A percentile compares a stretch with the other conserved stretches of the same genome.
phyloP scores from a whole-genome alignment of 805 yeast genomes.

The Metschnikowia peoriensis region DNA sequence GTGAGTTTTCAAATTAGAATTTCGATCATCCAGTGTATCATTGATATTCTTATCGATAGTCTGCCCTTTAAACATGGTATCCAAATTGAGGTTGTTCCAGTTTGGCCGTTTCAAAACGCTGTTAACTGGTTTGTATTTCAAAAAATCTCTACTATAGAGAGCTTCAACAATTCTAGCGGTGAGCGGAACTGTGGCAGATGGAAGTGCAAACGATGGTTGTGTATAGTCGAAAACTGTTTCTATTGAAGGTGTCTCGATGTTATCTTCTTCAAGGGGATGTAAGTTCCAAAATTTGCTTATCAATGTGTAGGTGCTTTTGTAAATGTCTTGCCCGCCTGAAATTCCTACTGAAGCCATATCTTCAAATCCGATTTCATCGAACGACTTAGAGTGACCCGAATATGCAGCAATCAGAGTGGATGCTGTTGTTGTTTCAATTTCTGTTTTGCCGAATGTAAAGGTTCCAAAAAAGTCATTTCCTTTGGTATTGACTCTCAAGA shows the following conservation, averaged over 20 bases:
- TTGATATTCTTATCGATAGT: conserved; percentile 36
- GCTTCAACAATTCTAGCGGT: conserved; percentile 66
- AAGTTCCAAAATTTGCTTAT: conserved; percentile 46
- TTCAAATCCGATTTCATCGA: conserved; percentile 17
- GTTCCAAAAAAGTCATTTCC: conserved; percentile 25
- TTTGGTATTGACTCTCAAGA: conserved; percentile 37
- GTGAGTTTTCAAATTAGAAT: not conserved
- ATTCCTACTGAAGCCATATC: conserved; percentile 26
- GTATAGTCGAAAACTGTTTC: conserved; percentile 34
- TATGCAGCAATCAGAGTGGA: conserved; percentile 8
- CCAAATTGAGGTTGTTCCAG: conserved; percentile 44
- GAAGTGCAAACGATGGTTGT: conserved; percentile 61
- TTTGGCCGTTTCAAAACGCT: conserved; percentile 37
- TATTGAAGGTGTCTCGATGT: conserved; percentile 6
- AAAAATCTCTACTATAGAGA: conserved; percentile 56
- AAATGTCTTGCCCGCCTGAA: conserved; percentile 26
- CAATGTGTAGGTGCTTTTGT: conserved; percentile 35
- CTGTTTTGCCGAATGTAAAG: conserved; percentile 17
- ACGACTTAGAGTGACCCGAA: not conserved
- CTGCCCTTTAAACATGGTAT: conserved; percentile 42
- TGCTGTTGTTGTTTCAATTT: conserved; percentile 16
- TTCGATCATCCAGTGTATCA: conserved; percentile 24
- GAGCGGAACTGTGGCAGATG: conserved; percentile 78
- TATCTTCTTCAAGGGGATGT: conserved; percentile 41
- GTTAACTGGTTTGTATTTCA: conserved; percentile 40